Evolutionary conservation across 179 eudicot species (phyloP).

Genomic region (Camellia oleifera): DNA sequence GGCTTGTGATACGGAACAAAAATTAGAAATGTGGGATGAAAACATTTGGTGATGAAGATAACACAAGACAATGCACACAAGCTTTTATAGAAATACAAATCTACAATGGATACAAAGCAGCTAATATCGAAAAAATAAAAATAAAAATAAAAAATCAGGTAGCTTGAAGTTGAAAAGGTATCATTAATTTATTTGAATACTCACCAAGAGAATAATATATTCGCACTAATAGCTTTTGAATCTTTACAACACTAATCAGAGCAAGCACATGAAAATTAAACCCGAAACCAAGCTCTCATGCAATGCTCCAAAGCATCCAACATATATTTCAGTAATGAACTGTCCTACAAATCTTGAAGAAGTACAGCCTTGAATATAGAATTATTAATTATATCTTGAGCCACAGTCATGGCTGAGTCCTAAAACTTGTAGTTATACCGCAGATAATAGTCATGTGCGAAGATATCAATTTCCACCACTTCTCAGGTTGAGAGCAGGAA

Average conservation of each 20-base stretch:
- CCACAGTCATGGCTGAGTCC: constrained; percentile 37
- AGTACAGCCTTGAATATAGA: constrained; percentile 41
- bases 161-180: neutral
- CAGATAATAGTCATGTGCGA: constrained; percentile 34
- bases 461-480: too few species aligned
- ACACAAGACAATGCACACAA: too few species aligned
- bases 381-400: constrained; percentile 42
- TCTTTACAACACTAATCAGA: constrained; percentile 37
- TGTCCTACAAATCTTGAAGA: constrained; percentile 45
- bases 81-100: neutral
- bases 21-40: neutral
- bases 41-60: neutral
- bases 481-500: too few species aligned
- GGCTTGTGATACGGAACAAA: neutral
- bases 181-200: constrained; percentile 20
- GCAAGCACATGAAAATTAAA: constrained; percentile 33
- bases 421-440: constrained; percentile 61
- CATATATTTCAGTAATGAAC: constrained; percentile 24
- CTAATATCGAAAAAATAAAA: too few species aligned
- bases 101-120: neutral
- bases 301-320: constrained; percentile 45
- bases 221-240: constrained; percentile 41
- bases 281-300: constrained; percentile 45
- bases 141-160: neutral
- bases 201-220: constrained; percentile 49